Percentiles rank a stretch among this genome's conserved stretches.
Evolutionary conservation across 345 rosid species (phyloP).

Genomic region (Conringia planisiliqua): DNA sequence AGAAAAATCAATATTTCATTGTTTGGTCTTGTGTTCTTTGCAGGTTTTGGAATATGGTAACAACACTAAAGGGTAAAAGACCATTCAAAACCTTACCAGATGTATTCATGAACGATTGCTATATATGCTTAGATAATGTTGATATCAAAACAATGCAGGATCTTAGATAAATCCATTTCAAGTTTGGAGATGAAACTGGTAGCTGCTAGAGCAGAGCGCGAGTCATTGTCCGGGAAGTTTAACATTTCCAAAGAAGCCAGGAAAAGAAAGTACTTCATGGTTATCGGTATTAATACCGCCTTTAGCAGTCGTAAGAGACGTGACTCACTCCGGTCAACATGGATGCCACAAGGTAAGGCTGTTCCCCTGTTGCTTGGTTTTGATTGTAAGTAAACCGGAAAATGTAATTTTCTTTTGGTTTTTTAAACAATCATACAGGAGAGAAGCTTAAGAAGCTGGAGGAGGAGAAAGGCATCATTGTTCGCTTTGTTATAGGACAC

Average conservation of each 20-base stretch:
- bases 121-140: neutral
- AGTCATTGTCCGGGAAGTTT: slow-evolving; percentile 26
- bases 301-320: slow-evolving; percentile 81
- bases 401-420: neutral
- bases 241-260: slow-evolving; percentile 8
- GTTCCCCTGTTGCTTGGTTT: neutral
- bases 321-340: slow-evolving; percentile 79
- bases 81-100: slow-evolving; percentile 37
- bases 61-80: slow-evolving; percentile 30
- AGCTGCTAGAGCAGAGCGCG: slow-evolving; percentile 44
- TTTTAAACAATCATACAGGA: slow-evolving; percentile 32
- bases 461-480: slow-evolving; percentile 72
- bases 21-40: slow-evolving; percentile 13
- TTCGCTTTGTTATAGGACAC: slow-evolving; percentile 89
- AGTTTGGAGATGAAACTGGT: slow-evolving; percentile 45
- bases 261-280: slow-evolving; percentile 64
- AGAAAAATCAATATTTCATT: neutral
- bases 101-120: neutral
- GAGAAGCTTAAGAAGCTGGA: slow-evolving; percentile 63
- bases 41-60: slow-evolving; percentile 36
- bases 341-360: slow-evolving; percentile 87
- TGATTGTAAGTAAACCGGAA: neutral
- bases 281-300: slow-evolving; percentile 84
- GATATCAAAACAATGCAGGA: slow-evolving; percentile 37
- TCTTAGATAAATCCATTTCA: slow-evolving; percentile 41